Evolutionary conservation across 805 yeast species (phyloP), one percentile per base, ranked within the genome.

Genomic region (Candida tammaniensis): DNA sequence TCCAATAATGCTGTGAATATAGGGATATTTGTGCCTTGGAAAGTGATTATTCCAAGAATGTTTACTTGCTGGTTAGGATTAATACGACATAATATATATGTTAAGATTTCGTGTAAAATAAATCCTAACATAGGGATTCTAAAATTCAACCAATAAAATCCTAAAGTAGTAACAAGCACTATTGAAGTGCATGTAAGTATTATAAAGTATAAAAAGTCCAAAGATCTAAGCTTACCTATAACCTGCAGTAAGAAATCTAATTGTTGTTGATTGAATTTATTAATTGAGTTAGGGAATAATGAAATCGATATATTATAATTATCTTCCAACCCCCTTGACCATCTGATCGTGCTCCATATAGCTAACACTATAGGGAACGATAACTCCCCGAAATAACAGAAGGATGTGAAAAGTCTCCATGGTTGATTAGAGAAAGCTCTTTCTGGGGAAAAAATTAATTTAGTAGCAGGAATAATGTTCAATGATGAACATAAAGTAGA

Each of bases 391-490:
- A 58, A 53, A 28, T 48, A 56, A 40, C 56, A 55, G 43, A 64
- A 65, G 11, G 63, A 46, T 10, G 69, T 56, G 11, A 61, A 13
- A 10, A 63, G 34, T 24, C 70, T 43, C 71, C 70, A 65, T 6
- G 61, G 64, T 46, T 66, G 61, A n/a, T 33, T 33, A 17, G 44
- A 20, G 17, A 60, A 43, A 9, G 58, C 49, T 41, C 49, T 50
- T 14, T 52, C 56, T 1, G 64, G 62, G 2, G 42, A 19, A 39
- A 57, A 62, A 6, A 47, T 31, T 22, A 65, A 41, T 23, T 41
- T 46, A 8, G 40, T 23, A 2, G 38, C 38, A 7, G 47, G 37
- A n/a, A 59, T 46, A 3, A 51, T 17, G 19, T 46, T 38, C 33
- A 51, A 33, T 7, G 54, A 43, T 5, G 57, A 10, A 5, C 17